Evolutionary conservation across 192 early-diverging fungal genomes (phyloP).

Genomic region (Backusella macrospora): DNA sequence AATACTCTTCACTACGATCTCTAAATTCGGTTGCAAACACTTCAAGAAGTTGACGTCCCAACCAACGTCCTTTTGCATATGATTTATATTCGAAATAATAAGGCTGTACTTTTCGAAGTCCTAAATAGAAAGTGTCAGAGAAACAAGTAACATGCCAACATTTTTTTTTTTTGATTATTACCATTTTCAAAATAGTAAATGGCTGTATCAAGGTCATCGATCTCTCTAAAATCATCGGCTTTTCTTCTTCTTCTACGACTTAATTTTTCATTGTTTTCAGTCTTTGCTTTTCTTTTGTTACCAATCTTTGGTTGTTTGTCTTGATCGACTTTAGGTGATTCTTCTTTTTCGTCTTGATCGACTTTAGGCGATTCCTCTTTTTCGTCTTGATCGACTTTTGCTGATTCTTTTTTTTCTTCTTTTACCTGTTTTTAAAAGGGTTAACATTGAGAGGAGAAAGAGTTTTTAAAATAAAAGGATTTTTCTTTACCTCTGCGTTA

Average conservation of each 20-base stretch:
- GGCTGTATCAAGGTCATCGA: constrained; percentile 48
- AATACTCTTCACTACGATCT: constrained; percentile 79
- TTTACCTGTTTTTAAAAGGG: not conserved
- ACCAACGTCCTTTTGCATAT: constrained; percentile 91
- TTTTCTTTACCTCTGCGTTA: not conserved
- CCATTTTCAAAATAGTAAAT: constrained; percentile 66
- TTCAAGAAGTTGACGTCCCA: constrained; percentile 72
- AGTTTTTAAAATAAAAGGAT: not conserved
- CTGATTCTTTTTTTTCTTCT: not conserved
- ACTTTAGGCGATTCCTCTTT: not conserved
- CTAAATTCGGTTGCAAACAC: constrained; percentile 89
- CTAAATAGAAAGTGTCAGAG: too few species aligned
- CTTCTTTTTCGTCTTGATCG: not conserved
- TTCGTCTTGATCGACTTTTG: not conserved
- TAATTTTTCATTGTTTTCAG: not conserved
- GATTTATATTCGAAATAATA: constrained; percentile 83
- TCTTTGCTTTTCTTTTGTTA: not conserved
- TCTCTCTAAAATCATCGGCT: constrained; percentile 29
- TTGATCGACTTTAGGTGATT: not conserved
- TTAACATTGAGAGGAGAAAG: not conserved
- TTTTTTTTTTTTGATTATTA: constrained; percentile 15
- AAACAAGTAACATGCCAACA: not conserved
- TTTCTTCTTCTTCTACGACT: constrained; percentile 24
- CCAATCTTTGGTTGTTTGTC: not conserved
- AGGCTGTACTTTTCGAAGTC: constrained; percentile 81